Evolutionary conservation across 2,329 filamentous ascomycete species (phyloP), one percentile per base, ranked within the genome.

Genomic region (Ophiostoma triangulosporum): DNA sequence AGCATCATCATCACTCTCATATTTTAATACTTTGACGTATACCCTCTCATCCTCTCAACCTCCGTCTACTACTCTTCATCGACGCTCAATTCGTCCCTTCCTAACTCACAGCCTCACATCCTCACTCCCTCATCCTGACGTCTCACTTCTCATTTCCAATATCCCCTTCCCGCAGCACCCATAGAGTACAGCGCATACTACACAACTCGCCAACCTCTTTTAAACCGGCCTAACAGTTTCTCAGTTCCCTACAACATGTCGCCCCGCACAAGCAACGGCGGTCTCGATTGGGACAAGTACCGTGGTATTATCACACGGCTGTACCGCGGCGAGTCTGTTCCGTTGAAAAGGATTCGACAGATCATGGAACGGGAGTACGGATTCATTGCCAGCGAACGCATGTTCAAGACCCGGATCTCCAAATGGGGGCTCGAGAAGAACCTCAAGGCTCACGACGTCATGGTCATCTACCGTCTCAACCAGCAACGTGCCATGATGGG

Each of bases 391-490:
- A 64, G 62, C n/a, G 57, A 60, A 20, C 62, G 64, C 7, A 67
- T 67, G 65, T 67, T 64, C 60, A 63, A 65, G 50, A 63, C 62
- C 1, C 60, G 64, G 15, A 64, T 66, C 54, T 64, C 61, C 56
- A 63, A 63, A 32, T 67, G 65, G 65, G 61, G 59, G 2, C 57
- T 66, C 7, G 59, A 64, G 48, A 67, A 67, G 58, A 64, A 64
- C 53, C 59, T 63, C 53, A 66, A 64, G 55, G 60, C 59, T 0
- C 46, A 57, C n/a, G 61, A 65, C 53, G 64, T 66, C 1, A 57
- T 60, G 27, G 55, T 59, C 29, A 60, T 65, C 56, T 49, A 63
- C 7, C 56, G 56, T 14, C 43, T 65, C 17, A 59, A 62, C 35
- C 57, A 60, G 32, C 54, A 60, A 26, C 62, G 63, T 7, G 59